These are phyloP conservation scores for Saccharomycopsis capsularis DNA, from an alignment of 805 yeast genomes.

Conservation along the genomic window DNA sequence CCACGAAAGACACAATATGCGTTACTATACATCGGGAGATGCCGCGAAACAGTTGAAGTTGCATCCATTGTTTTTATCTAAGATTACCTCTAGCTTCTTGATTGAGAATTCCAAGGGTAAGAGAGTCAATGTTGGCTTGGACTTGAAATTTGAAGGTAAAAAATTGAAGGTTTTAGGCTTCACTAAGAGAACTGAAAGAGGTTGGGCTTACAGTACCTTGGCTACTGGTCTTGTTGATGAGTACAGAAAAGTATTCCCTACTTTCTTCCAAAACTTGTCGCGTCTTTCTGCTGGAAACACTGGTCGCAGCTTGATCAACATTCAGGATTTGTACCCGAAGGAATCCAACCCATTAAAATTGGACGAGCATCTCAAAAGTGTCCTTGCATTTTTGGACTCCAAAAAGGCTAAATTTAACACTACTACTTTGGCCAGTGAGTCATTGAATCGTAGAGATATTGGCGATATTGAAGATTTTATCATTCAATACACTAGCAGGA, in stretches of 20 bases:
- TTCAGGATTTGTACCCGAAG: slow-evolving; percentile 34
- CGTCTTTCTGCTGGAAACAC: slow-evolving; percentile 11
- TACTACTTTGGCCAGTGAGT: slow-evolving; percentile 72
- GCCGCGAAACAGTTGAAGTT: slow-evolving; percentile 53
- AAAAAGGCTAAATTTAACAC: slow-evolving; percentile 50
- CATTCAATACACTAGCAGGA: slow-evolving; percentile 37
- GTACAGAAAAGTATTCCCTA: slow-evolving; percentile 57
- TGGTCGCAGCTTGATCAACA: background rate
- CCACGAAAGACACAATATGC: slow-evolving; percentile 47
- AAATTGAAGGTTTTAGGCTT: slow-evolving; percentile 84
- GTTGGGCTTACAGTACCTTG: slow-evolving; percentile 79
- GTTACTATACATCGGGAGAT: slow-evolving; percentile 59
- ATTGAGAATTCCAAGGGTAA: slow-evolving; percentile 47
- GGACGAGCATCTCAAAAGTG: slow-evolving; percentile 25
- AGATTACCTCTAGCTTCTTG: slow-evolving; percentile 66
- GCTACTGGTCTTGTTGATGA: slow-evolving; percentile 61
- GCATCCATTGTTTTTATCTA: slow-evolving; percentile 62
- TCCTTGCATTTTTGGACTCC: slow-evolving; percentile 39
- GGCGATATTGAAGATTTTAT: slow-evolving; percentile 58
- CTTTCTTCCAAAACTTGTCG: slow-evolving; percentile 41
- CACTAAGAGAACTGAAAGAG: slow-evolving; percentile 54
- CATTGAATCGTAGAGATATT: slow-evolving; percentile 61
- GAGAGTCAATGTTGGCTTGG: slow-evolving; percentile 68
- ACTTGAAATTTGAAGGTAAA: slow-evolving; percentile 72
- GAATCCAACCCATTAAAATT: slow-evolving; percentile 28